phyloP scores from a whole-genome alignment of 805 yeast species.

The Kodamaea sagamina region DNA sequence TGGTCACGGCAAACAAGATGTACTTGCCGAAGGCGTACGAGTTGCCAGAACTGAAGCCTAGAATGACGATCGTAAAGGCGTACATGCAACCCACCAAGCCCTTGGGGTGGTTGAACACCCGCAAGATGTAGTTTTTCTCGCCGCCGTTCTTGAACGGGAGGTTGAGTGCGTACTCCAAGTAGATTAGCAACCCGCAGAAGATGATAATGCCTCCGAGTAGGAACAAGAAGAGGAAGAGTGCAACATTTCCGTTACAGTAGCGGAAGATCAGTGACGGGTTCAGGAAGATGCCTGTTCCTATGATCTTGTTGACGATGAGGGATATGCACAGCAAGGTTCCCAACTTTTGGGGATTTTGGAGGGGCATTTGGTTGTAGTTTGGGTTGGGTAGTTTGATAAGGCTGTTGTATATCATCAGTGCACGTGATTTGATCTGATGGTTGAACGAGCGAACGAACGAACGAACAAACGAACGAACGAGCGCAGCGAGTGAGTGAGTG shows the following conservation, averaged over 20 bases:
- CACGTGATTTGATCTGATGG: constrained; percentile 7
- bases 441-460: too few relatives aligned
- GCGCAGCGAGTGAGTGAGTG: too few relatives aligned
- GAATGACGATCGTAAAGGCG: constrained; percentile 55
- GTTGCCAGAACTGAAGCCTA: constrained; percentile 65
- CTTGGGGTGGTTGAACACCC: constrained; percentile 34
- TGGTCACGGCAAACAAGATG: constrained; percentile 40
- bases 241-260: constrained; percentile 41
- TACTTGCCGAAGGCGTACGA: constrained; percentile 67
- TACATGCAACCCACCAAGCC: constrained; percentile 41
- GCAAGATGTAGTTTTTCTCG: constrained; percentile 41
- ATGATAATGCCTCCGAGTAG: constrained; percentile 39
- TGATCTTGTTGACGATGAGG: constrained; percentile 44
- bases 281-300: constrained; percentile 46
- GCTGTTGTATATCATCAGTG: neutral
- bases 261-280: constrained; percentile 44
- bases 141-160: constrained; percentile 46
- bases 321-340: constrained; percentile 39
- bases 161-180: constrained; percentile 42
- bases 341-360: constrained; percentile 20
- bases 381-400: too few relatives aligned
- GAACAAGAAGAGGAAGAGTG: constrained; percentile 35
- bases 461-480: too few relatives aligned
- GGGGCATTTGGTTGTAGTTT: too few relatives aligned
- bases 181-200: constrained; percentile 42